Evolutionary conservation across 2,329 filamentous ascomycete genomes (phyloP), one percentile per base, ranked within the genome.

Genomic region (Zymoseptoria ardabiliae): DNA sequence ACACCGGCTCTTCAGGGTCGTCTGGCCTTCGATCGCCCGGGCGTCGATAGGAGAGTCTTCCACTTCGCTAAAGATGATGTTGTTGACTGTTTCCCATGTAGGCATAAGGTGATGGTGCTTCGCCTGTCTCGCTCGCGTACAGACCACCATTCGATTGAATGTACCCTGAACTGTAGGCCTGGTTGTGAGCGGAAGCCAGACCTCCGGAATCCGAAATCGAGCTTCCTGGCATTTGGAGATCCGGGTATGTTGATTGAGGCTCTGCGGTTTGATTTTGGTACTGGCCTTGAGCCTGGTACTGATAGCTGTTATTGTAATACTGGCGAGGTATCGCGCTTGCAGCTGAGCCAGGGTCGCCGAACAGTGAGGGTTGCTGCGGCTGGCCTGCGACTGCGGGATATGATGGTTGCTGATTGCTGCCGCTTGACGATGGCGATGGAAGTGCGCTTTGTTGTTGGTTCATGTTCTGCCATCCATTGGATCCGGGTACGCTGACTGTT

Each of bases 301-400:
- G 58, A 48, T 62, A 61, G n/a, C 55, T 54, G 54, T 57, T 59
- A 23, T 55, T 56, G 22, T 56, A 49, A 48, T 63, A 64, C 41
- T 56, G 57, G 11, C 63, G 53, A 17, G 63, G 63, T 11, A 64
- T 57, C 28, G 63, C 58, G 53, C 56, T 64, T 45, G 61, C 55
- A 22, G 57, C 58, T 22, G 61, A 54, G n/a, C 63, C 63, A 5
- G 63, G 58, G 55, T 62, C 63, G 53, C 63, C 63, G 41, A 63
- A 64, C 20, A 64, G 48, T 11, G 58, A 58, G 10, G 60, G 60
- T 13, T 52, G 41, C 23, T 54, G 52, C 21, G 58, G 60, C 50
- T 62, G 63, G 11, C 54, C 50, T 4, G 58, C 58, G 25, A 28
- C 51, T 23, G 57, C 53, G 6, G 60, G 57, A 45, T 63, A 64